A percentile compares a stretch with the other conserved stretches of the same genome.
These are phyloP conservation scores for Helianthus annuus DNA, from an alignment of 129 eudicot species.

Conservation along the genomic window HanXRQr2.0-SUNRISE NC_035444.2:27489873-27490372, in stretches of 20 bases:
- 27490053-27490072: conserved; percentile 62
- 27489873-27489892: conserved; percentile 83
- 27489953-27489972: conserved; percentile 57
- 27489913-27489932: conserved; percentile 45
- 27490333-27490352: neutral
- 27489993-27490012: conserved; percentile 52
- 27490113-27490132: conserved; percentile 78
- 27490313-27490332: neutral
- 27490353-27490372: too few species aligned
- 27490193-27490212: conserved; percentile 78
- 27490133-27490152: conserved; percentile 90
- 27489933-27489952: conserved; percentile 74
- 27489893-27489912: conserved; percentile 53
- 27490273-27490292: neutral
- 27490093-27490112: conserved; percentile 62
- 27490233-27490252: conserved; percentile 60
- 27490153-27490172: conserved; percentile 82
- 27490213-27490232: conserved; percentile 82
- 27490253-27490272: neutral
- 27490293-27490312: neutral
- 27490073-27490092: conserved; percentile 59
- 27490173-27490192: conserved; percentile 86
- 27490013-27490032: conserved; percentile 53
- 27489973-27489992: conserved; percentile 97
- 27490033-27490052: conserved; percentile 78